phyloP scores from a whole-genome alignment of 2,329 filamentous ascomycete species.

The Rosellinia necatrix region DNA sequence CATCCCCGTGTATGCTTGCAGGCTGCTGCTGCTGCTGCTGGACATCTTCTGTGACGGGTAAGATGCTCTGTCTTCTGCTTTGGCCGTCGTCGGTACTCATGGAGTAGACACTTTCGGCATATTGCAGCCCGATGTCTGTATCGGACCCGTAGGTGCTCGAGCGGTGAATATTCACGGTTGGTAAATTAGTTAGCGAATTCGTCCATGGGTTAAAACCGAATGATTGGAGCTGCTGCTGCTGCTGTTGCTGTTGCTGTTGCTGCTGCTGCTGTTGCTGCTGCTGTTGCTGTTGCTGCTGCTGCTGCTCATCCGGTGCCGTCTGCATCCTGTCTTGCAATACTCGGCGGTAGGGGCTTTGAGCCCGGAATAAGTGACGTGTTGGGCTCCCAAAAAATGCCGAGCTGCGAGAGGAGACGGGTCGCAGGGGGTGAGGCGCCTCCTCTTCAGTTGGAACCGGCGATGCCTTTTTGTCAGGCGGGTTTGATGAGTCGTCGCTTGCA shows the following conservation, averaged over 20 bases:
- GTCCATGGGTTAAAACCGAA: slow-evolving; percentile 45
- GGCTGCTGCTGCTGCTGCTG: slow-evolving; percentile 27
- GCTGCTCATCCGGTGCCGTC: slow-evolving; percentile 38
- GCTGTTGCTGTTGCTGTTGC: too few relatives aligned
- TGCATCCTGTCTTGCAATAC: slow-evolving; percentile 54
- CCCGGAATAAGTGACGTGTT: slow-evolving; percentile 56
- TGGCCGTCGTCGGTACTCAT: slow-evolving; percentile 34
- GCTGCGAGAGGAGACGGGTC: slow-evolving; percentile 47
- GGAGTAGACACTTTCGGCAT: slow-evolving; percentile 58
- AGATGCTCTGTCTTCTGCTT: slow-evolving; percentile 14
- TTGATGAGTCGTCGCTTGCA: not conserved
- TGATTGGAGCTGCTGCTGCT: slow-evolving; percentile 31
- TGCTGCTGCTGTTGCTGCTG: slow-evolving; percentile 31
- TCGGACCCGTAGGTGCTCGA: slow-evolving; percentile 48
- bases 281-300: too few relatives aligned
- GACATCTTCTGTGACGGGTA: slow-evolving; percentile 25
- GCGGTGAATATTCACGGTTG: slow-evolving; percentile 46
- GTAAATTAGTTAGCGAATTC: slow-evolving; percentile 49
- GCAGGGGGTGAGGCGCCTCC: slow-evolving; percentile 32
- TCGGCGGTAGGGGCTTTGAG: slow-evolving; percentile 60
- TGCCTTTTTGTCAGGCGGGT: not conserved
- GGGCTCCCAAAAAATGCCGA: slow-evolving; percentile 59
- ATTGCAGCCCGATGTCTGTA: slow-evolving; percentile 44
- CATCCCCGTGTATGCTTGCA: slow-evolving; percentile 39
- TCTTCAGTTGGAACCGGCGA: slow-evolving; percentile 8